phyloP scores from a whole-genome alignment of 768 basidiomycete species.

The Phanerochaete carnosa region DNA sequence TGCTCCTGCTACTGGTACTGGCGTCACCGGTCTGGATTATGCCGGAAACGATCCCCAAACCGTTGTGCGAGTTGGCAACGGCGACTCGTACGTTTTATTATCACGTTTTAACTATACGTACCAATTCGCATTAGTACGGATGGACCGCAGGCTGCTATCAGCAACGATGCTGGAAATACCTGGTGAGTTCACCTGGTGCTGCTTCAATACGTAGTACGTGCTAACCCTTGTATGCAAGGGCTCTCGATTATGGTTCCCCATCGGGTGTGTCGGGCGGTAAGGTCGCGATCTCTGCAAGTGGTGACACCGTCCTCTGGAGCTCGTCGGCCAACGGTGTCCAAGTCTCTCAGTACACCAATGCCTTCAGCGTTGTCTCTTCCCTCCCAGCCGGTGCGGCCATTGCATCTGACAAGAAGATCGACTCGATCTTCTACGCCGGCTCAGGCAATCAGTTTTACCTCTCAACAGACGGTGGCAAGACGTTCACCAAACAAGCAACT shows the following conservation, averaged over 20 bases:
- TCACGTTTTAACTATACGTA: background rate
- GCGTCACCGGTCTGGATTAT: slow-evolving; percentile 50
- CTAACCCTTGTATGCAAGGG: background rate
- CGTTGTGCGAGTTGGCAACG: slow-evolving; percentile 51
- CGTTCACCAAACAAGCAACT: slow-evolving; percentile 40
- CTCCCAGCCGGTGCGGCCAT: slow-evolving; percentile 54
- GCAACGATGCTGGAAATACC: slow-evolving; percentile 48
- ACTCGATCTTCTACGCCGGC: slow-evolving; percentile 58
- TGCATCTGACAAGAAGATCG: slow-evolving; percentile 60
- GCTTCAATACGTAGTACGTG: background rate
- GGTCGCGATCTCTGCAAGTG: slow-evolving; percentile 48
- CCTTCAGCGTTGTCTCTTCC: slow-evolving; percentile 47
- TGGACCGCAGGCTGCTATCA: slow-evolving; percentile 54
- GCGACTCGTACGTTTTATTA: slow-evolving; percentile 21
- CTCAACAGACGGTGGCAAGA: slow-evolving; percentile 55
- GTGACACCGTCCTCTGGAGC: slow-evolving; percentile 57
- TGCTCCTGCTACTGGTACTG: slow-evolving; percentile 40
- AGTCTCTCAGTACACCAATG: slow-evolving; percentile 48
- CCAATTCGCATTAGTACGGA: background rate
- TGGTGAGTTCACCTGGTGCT: slow-evolving; percentile 40
- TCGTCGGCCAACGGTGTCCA: slow-evolving; percentile 46
- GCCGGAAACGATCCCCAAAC: slow-evolving; percentile 49
- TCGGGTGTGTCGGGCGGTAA: slow-evolving; percentile 13
- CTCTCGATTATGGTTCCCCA: slow-evolving; percentile 5
- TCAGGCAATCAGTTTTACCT: slow-evolving; percentile 54